phyloP scores from a whole-genome alignment of 1,139 yeast genomes.

The Geotrichum australiense region DNA sequence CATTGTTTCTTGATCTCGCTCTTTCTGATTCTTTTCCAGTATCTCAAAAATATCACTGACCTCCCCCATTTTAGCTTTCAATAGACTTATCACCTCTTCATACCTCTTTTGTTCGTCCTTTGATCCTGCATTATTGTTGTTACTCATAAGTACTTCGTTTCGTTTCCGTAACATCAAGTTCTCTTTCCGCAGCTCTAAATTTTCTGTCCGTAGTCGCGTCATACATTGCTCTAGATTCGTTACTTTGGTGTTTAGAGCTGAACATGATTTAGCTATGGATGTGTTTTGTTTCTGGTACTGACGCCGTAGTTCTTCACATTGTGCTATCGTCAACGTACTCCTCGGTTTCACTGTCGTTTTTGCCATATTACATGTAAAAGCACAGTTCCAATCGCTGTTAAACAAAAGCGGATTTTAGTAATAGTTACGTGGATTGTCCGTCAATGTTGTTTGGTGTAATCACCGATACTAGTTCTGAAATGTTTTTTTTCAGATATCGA shows the following conservation, averaged over 20 bases:
- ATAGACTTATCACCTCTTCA: not conserved
- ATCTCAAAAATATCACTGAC: conserved; percentile 1
- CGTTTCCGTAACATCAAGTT: conserved; percentile 10
- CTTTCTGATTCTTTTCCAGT: not conserved
- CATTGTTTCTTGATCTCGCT: not conserved
- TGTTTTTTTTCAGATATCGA: no score
- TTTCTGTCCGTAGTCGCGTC: conserved; percentile 15
- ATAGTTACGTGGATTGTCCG: not conserved
- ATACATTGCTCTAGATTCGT: conserved; percentile 10
- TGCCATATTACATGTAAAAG: not conserved
- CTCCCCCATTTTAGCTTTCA: conserved; percentile 6
- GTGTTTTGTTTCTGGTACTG: conserved; percentile 14
- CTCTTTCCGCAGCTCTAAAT: conserved; percentile 15
- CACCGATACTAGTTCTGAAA: not conserved
- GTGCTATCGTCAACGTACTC: no score
- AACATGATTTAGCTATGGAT: conserved; percentile 10
- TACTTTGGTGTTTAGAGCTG: conserved; percentile 8
- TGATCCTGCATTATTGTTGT: conserved; percentile 1
- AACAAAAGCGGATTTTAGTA: not conserved
- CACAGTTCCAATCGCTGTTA: not conserved
- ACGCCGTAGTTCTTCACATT: no score
- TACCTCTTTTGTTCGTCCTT: not conserved
- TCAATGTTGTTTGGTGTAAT: not conserved
- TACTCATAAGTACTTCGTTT: conserved; percentile 8
- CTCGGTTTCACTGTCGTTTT: no score